Evolutionary conservation across 148 eudicot species (phyloP).

Genomic region (Rhododendron griersonianum): DNA sequence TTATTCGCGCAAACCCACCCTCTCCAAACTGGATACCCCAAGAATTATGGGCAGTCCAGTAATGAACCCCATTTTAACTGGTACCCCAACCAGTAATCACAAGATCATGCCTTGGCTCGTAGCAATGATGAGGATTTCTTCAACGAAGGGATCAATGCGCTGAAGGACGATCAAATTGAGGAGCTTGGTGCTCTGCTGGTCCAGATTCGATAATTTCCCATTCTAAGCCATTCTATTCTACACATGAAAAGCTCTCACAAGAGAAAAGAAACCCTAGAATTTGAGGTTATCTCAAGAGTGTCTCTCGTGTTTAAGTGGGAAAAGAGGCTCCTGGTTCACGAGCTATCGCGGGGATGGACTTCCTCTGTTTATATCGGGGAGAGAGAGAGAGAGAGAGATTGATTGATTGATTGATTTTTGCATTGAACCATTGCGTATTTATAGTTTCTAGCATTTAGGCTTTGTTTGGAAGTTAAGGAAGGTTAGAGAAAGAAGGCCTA

Average conservation of each 20-base stretch:
- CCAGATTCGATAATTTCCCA: constrained; percentile 82
- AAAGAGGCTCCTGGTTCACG: neutral
- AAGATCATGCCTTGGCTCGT: constrained; percentile 15
- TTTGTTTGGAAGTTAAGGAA: too few relatives aligned
- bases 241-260: neutral
- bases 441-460: neutral
- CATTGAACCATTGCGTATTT: neutral
- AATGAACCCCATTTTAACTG: too few relatives aligned
- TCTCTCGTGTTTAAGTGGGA: neutral
- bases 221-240: constrained; percentile 41
- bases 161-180: constrained; percentile 86
- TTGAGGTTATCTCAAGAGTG: neutral
- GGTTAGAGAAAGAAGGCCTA: too few relatives aligned
- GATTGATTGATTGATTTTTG: too few relatives aligned
- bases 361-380: neutral
- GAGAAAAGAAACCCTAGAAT: neutral
- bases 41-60: too few relatives aligned
- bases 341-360: neutral
- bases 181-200: constrained; percentile 67
- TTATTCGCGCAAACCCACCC: too few relatives aligned
- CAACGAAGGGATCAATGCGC: constrained; percentile 73
- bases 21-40: too few relatives aligned
- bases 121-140: constrained; percentile 85
- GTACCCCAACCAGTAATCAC: too few relatives aligned
- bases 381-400: neutral